Evolutionary conservation across 179 eudicot genomes (phyloP).

Genomic region (Drosera spatulata): DNA sequence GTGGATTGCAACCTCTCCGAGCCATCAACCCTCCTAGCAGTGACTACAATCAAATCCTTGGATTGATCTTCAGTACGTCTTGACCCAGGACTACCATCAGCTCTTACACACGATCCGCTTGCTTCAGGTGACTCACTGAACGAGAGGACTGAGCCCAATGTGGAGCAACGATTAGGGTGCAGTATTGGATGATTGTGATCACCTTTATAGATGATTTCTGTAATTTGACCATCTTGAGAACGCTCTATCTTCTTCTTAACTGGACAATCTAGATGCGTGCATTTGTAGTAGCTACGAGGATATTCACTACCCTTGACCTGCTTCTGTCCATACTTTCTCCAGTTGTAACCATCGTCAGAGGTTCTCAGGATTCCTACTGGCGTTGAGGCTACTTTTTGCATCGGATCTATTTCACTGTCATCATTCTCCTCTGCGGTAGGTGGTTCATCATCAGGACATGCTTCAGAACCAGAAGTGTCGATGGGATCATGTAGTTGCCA

Average conservation of each 20-base stretch:
- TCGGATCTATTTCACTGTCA: too few species aligned
- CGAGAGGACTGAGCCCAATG: conserved; percentile 9
- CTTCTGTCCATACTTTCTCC: too few species aligned
- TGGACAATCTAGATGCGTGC: conserved; percentile 12
- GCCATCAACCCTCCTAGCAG: conserved; percentile 30
- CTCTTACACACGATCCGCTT: conserved; percentile 10
- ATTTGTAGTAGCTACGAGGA: too few species aligned
- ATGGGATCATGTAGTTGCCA: too few species aligned
- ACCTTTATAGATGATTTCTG: conserved; percentile 36
- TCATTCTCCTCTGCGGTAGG: too few species aligned
- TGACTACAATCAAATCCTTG: conserved; percentile 10
- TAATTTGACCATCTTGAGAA: conserved; percentile 32
- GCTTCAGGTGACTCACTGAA: conserved; percentile 18
- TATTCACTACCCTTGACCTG: too few species aligned
- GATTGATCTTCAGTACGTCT: conserved; percentile 17
- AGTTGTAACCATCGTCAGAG: too few species aligned
- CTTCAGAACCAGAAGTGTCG: too few species aligned
- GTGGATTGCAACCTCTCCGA: conserved; percentile 27
- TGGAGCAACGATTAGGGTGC: conserved; percentile 21
- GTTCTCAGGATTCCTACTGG: too few species aligned
- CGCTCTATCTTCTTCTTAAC: conserved; percentile 36
- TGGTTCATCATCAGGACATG: too few species aligned
- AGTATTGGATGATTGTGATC: conserved; percentile 29
- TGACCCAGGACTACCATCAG: conserved; percentile 19
- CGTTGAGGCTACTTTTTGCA: too few species aligned